These are phyloP conservation scores for Schwanniomyces pseudopolymorphus DNA, from an alignment of 805 yeast species.

Conservation along the genomic window DNA sequence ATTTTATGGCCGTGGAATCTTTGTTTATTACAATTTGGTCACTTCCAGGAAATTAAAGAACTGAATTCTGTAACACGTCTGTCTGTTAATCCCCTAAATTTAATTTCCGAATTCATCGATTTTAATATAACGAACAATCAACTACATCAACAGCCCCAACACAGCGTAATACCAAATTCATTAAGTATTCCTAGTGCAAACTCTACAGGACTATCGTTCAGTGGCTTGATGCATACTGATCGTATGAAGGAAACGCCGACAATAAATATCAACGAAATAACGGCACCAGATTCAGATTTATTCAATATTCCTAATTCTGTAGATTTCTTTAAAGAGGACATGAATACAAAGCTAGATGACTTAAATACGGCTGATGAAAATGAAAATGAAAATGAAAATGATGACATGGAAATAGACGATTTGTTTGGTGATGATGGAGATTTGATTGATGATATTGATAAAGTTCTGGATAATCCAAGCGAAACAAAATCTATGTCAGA, in stretches of 20 bases:
- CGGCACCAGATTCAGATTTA: constrained; percentile 12
- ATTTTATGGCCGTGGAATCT: constrained; percentile 73
- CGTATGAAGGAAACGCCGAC: constrained; percentile 14
- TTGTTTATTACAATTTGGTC: constrained; percentile 57
- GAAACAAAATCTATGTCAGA: constrained; percentile 4
- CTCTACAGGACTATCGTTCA: constrained; percentile 20
- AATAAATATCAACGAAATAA: constrained; percentile 12
- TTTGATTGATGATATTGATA: constrained; percentile 5
- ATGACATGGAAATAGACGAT: constrained; percentile 26
- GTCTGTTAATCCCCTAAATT: constrained; percentile 26
- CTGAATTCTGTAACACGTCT: constrained; percentile 11
- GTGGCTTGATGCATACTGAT: constrained; percentile 12
- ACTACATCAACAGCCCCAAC: constrained; percentile 2
- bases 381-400: constrained; percentile 9
- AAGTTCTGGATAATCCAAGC: constrained; percentile 3
- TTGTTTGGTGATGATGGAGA: constrained; percentile 36
- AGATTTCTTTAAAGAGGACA: constrained; percentile 11
- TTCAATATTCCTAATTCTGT: constrained; percentile 11
- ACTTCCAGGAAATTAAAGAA: constrained; percentile 18
- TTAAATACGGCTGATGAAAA: background rate
- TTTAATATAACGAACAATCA: constrained; percentile 24
- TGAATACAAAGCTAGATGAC: background rate
- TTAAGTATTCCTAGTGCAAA: constrained; percentile 18
- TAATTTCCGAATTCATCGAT: constrained; percentile 37
- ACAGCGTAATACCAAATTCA: constrained; percentile 3